Conservation (phyloP, 2,329 filamentous ascomycete species). For the Magnaporthiopsis rhizophila region DNA sequence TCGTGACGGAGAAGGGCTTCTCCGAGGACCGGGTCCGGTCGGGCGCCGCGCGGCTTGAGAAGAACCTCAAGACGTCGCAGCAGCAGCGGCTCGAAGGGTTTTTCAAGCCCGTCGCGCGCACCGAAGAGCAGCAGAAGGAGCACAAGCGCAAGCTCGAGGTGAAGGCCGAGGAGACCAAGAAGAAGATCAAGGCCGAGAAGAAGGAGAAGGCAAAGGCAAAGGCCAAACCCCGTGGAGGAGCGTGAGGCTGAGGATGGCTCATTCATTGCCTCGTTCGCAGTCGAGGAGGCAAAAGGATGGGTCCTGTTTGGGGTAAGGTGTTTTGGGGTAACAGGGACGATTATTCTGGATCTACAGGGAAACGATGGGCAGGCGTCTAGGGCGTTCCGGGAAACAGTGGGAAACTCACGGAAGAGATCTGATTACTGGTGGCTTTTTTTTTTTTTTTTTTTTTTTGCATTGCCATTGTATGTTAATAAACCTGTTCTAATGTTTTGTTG, state of each 20-base stretch:
- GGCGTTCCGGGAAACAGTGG: not conserved
- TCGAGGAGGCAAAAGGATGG: not conserved
- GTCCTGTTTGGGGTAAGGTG: not conserved
- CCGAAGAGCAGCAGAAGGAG: slow-evolving; percentile 72
- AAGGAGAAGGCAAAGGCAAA: slow-evolving; percentile 93
- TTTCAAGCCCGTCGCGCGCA: slow-evolving; percentile 88
- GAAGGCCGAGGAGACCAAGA: slow-evolving; percentile 87
- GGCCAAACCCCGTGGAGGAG: slow-evolving; percentile 67
- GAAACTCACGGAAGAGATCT: not conserved
- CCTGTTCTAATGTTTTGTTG: not conserved
- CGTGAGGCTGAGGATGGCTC: not conserved
- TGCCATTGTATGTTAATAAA: not conserved
- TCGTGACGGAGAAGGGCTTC: slow-evolving; percentile 94
- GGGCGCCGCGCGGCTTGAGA: slow-evolving; percentile 70
- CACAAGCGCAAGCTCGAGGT: slow-evolving; percentile 92
- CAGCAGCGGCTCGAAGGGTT: slow-evolving; percentile 91
- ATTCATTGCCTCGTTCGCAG: not conserved
- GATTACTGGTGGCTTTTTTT: not conserved
- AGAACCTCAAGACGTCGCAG: slow-evolving; percentile 85
- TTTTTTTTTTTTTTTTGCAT: not conserved
- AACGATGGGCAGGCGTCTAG: not conserved
- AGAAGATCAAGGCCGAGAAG: slow-evolving; percentile 88
- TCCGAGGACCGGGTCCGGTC: slow-evolving; percentile 85
- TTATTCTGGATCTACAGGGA: not conserved
- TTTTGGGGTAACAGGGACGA: not conserved